Evolutionary conservation across 768 basidiomycete genomes (phyloP), one percentile per base, ranked within the genome.

Genomic region (Kwoniella dejecticola): DNA sequence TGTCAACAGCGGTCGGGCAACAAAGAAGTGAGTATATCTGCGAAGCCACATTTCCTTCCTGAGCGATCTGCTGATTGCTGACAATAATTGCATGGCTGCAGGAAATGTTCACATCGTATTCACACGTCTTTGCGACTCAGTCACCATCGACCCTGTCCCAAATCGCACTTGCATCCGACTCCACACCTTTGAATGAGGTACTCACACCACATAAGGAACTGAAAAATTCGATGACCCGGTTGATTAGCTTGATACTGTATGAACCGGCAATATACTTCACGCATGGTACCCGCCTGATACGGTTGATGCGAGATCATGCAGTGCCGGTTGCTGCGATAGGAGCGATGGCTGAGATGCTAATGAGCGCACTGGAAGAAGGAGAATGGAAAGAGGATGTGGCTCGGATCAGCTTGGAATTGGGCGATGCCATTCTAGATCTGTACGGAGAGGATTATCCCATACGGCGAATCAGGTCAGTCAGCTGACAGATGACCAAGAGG

Each of bases 1-100:
- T 91, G 90, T 74, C 86, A 85, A 70, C 83, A 84, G 27, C 92
- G 89, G 76, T 86, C 86, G 26, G 88, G 87, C 0, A 88, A 95
- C 66, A 83, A 88, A 21, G 84, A 84, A 83, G 92, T 90, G 45
- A 29, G 68, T 62, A 12, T 3, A 38, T 76, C 72, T 53, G 56
- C n/a, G n/a, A n/a, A n/a, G n/a, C n/a, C n/a, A 11, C 68, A 71
- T 12, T 57, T 65, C 44, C 55, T 59, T 1, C 62, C 71, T 11
- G 66, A 63, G 50, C 13, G 60, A 48, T 23, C 29, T 8, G 23
- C 11, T 33, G 21, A 2, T 15, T 8, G n/a, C n/a, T 33, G 29
- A 19, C 17, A 4, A 42, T 19, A 59, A 10, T 56, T 67, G 31
- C 49, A 24, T 3, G 75, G 52, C 2, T 42, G 30, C 23, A 63